These are phyloP conservation scores for Pseudopithomyces maydicus DNA, from an alignment of 2,329 filamentous ascomycete genomes.

Conservation along the genomic window DNA sequence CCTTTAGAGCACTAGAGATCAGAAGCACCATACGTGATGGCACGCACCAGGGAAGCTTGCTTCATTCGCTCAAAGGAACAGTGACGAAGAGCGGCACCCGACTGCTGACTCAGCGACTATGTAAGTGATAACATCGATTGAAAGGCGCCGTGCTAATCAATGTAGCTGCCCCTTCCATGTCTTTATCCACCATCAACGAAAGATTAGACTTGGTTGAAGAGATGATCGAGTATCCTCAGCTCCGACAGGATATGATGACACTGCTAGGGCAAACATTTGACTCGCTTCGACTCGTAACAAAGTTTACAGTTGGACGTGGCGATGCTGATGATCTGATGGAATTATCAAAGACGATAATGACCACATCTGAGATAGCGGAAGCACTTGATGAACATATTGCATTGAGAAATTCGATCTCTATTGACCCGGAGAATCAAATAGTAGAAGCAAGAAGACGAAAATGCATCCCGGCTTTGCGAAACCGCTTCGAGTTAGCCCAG, in stretches of 20 bases:
- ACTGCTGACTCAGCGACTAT: constrained; percentile 82
- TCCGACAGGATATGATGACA: constrained; percentile 71
- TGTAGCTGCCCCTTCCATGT: constrained; percentile 82
- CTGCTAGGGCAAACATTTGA: constrained; percentile 80
- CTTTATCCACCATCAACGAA: constrained; percentile 74
- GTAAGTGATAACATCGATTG: constrained; percentile 46
- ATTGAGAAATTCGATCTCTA: constrained; percentile 21
- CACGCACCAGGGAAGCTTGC: constrained; percentile 76
- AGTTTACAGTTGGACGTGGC: constrained; percentile 90
- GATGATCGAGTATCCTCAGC: constrained; percentile 68
- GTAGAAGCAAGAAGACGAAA: constrained; percentile 25
- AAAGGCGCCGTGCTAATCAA: constrained; percentile 14
- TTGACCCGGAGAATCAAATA: constrained; percentile 8
- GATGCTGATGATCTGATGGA: constrained; percentile 88
- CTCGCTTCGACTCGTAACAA: constrained; percentile 87
- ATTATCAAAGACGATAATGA: constrained; percentile 78
- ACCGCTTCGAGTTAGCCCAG: constrained; percentile 68
- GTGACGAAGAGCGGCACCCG: constrained; percentile 90
- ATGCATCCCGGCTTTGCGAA: constrained; percentile 51
- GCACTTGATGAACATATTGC: constrained; percentile 28
- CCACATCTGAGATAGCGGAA: constrained; percentile 69
- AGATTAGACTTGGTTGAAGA: constrained; percentile 81
- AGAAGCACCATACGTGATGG: constrained; percentile 84
- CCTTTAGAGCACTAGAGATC: constrained; percentile 86
- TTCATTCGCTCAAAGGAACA: constrained; percentile 88